Evolutionary conservation across 805 yeast genomes (phyloP), one percentile per base, ranked within the genome.

Genomic region (Pichia sporocuriosa): DNA sequence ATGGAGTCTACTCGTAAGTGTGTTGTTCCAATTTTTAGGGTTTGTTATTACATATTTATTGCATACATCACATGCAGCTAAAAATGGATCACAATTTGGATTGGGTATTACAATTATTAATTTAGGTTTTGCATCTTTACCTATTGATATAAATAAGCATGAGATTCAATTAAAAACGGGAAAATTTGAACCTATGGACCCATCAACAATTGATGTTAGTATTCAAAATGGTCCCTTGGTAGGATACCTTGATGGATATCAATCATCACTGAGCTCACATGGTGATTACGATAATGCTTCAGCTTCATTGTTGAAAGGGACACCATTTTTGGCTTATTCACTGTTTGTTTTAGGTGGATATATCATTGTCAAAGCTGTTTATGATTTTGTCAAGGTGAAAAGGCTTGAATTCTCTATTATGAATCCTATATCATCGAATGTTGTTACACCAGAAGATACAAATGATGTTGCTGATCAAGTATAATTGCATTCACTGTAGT

Each of bases 31-130:
- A 62, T 85, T 84, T 59, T 82, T 90, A 25, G 98, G 98, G 4
- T 93, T 93, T 63, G 69, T 93, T 32, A 70, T 90, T 42, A 89
- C 97, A 7, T 93, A 89, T 58, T 66, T 90, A 34, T 68, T 93
- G 41, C 97, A 93, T 62, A 90, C 97, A 1, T 85, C 97, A 3
- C 98, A 93, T 59, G 97, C 97, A 5, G 95, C 97, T 4, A 87
- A 86, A 58, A 89, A 89, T 55, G 98, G 98, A 3, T 82, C 97
- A 2, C 70, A 95, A 47, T 84, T 90, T 16, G 98, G 98, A 0
- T 65, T 93, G 43, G 97, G 97, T 2, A 57, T 84, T 46, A 87
- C 96, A 0, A 73, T 93, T 48, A 68, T 90, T 39, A 76, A 81
- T 41, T 78, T 80, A 49, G 95, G 84, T 3, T 73, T 71, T 48